Evolutionary conservation across 2,329 filamentous ascomycete genomes (phyloP), one percentile per base, ranked within the genome.

Genomic region (Rhinocladiella mackenziei): DNA sequence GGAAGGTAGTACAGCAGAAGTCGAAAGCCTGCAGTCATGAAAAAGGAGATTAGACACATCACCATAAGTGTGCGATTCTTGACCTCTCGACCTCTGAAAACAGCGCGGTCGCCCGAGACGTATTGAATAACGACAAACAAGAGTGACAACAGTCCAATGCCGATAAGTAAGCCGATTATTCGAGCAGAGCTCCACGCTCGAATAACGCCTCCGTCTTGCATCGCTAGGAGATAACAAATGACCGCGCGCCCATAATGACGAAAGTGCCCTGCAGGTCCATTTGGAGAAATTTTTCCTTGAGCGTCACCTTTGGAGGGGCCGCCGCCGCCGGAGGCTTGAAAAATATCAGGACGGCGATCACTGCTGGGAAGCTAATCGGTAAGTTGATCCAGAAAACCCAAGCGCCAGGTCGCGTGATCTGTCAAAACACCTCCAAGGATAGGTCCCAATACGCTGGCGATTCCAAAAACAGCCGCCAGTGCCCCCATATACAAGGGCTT

Each of bases 141-240:
- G 43, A 59, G 42, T 10, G 67, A 60, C 59, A 78, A 67, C 11
- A 66, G 58, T 1, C 59, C 72, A 13, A 69, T 69, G 2, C 72
- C 71, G 8, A 71, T 64, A 40, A 80, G 71, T 14, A 79, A 61
- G 1, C 72, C 74, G 26, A 78, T 72, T 37, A 77, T 65, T 15
- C 60, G 63, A 10, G 67, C 60, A 60, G 65, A 67, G 46, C 58
- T 65, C 77, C 76, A 80, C 3, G 75, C 38, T 43, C 74, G 72
- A 15, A 69, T 59, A 23, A 69, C 62, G 6, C 77, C 77, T 9
- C 76, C 77, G 72, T 74, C 79, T 53, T 80, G 72, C 28, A 80
- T 63, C 8, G 75, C 76, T 3, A 81, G 65, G 5, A 80, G 61
- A 5, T 79, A 63, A 53, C 70, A 74, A 47, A 78, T 59, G 31